phyloP scores from a whole-genome alignment of 345 rosid genomes.

The Linum lewisii region DNA sequence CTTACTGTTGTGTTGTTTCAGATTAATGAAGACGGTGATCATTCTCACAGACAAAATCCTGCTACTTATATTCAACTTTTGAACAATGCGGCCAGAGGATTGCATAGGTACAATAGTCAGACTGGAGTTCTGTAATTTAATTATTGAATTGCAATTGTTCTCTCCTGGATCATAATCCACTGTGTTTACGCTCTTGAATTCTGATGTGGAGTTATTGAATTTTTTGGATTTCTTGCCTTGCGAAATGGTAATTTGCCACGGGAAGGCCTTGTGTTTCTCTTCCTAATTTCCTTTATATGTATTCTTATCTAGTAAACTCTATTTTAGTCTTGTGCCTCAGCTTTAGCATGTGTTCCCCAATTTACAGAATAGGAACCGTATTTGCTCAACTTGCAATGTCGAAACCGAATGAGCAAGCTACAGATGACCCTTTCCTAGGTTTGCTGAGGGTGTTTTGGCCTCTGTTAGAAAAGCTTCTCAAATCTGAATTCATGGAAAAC shows the following conservation, averaged over 20 bases:
- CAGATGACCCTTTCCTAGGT: constrained; percentile 56
- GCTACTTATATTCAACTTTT: constrained; percentile 54
- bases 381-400: constrained; percentile 59
- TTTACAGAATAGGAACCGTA: constrained; percentile 79
- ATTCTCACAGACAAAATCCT: constrained; percentile 54
- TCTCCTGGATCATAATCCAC: neutral
- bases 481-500: constrained; percentile 78
- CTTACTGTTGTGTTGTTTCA: constrained; percentile 28
- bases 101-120: constrained; percentile 50
- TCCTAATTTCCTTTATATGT: neutral
- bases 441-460: constrained; percentile 83
- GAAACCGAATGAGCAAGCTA: constrained; percentile 33
- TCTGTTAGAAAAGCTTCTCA: constrained; percentile 69
- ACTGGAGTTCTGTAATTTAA: constrained; percentile 8
- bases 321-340: neutral
- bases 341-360: constrained; percentile 4
- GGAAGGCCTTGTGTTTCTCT: neutral
- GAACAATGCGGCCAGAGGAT: constrained; percentile 68
- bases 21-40: constrained; percentile 51
- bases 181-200: too few relatives aligned
- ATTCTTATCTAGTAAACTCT: neutral
- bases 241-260: neutral
- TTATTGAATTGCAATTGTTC: neutral
- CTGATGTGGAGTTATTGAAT: neutral
- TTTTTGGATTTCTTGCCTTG: neutral